Percentiles rank a stretch among this genome's conserved stretches.
phyloP scores from a whole-genome alignment of 768 basidiomycete species.

The Sarcodon sp. region DNA sequence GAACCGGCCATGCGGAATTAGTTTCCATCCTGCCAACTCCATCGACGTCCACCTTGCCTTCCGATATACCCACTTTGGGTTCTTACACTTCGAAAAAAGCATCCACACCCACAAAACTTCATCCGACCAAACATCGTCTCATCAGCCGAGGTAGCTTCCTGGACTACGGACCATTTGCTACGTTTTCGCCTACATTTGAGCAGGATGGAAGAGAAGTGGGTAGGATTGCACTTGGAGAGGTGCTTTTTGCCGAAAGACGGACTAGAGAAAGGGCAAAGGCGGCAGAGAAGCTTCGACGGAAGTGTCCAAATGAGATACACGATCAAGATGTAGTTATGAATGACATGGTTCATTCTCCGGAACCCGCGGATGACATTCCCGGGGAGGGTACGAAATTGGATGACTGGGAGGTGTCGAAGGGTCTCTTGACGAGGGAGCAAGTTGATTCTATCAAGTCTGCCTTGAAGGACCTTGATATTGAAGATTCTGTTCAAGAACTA shows the following conservation, averaged over 20 bases:
- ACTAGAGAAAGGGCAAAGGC: conserved; percentile 13
- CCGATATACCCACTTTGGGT: conserved; percentile 33
- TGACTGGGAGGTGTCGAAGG: conserved; percentile 32
- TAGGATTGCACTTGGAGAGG: conserved; percentile 42
- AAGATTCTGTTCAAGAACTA: conserved; percentile 56
- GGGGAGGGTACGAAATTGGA: conserved; percentile 13
- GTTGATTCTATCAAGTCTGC: conserved; percentile 44
- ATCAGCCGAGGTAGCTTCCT: conserved; percentile 58
- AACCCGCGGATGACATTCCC: conserved; percentile 4
- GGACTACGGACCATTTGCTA: conserved; percentile 65
- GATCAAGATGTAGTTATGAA: conserved; percentile 7
- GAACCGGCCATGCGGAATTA: conserved; percentile 62
- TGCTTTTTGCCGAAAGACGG: conserved; percentile 26
- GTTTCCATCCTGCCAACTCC: conserved; percentile 61
- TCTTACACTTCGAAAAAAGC: conserved; percentile 37
- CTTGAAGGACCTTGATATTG: conserved; percentile 48
- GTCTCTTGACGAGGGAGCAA: conserved; percentile 44
- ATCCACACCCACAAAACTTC: conserved; percentile 23
- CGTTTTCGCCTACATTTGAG: conserved; percentile 71
- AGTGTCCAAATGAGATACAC: not conserved
- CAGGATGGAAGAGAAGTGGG: conserved; percentile 68
- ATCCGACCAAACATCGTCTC: conserved; percentile 31
- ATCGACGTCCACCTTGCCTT: conserved; percentile 18
- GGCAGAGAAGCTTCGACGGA: not conserved
- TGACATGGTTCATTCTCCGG: conserved; percentile 3